These are phyloP conservation scores for Plasmodium blacklocki DNA, from an alignment of 169 alveolate genomes.

Conservation along the genomic window DNA sequence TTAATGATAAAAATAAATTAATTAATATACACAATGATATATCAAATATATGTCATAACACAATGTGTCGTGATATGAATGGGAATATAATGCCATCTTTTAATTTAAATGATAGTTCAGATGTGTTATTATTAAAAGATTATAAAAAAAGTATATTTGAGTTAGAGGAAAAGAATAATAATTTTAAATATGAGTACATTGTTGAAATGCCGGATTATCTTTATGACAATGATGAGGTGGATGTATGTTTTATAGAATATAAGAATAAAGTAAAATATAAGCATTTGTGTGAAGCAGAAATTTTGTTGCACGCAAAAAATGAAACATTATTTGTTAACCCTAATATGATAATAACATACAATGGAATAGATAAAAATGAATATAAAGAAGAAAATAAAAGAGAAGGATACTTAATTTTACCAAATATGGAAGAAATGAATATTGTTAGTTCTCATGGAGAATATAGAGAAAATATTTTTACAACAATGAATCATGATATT, in stretches of 20 bases:
- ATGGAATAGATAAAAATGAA: slow-evolving; percentile 7
- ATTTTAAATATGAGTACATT: slow-evolving; percentile 23
- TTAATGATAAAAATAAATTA: no score
- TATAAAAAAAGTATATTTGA: neutral
- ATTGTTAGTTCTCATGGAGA: slow-evolving; percentile 34
- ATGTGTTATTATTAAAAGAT: no score
- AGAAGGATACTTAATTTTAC: neutral
- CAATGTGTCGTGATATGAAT: no score
- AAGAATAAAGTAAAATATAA: slow-evolving; percentile 21
- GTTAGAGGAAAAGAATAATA: slow-evolving; percentile 20
- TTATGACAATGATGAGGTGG: slow-evolving; percentile 26
- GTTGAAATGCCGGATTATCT: slow-evolving; percentile 46
- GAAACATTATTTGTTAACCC: slow-evolving; percentile 2
- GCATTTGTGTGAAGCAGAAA: slow-evolving; percentile 31
- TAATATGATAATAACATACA: slow-evolving; percentile 1
- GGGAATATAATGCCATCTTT: no score
- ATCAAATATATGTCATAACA: no score
- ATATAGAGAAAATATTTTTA: neutral
- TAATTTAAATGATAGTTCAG: no score
- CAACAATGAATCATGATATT: no score
- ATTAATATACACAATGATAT: no score
- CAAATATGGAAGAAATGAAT: slow-evolving; percentile 18
- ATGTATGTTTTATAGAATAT: slow-evolving; percentile 44
- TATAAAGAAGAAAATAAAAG: slow-evolving; percentile 5
- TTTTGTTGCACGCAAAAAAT: slow-evolving; percentile 2